A percentile compares a stretch with the other conserved stretches of the same genome.
Evolutionary conservation across 768 basidiomycete genomes (phyloP).

Genomic region (Pleurotus eryngii): DNA sequence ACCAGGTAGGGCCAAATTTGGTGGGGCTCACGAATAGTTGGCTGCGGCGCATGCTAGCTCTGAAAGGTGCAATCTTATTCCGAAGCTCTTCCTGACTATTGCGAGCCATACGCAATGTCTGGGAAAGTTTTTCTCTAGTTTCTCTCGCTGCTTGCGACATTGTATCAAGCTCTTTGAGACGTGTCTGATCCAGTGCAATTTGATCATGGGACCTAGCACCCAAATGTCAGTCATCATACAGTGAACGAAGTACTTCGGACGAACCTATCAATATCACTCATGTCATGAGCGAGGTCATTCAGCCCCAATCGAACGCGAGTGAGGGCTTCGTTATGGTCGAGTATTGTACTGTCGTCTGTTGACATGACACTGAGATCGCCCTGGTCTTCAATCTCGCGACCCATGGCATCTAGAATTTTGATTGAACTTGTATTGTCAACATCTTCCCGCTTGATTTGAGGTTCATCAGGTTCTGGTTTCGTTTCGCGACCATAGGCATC

Average conservation of each 20-base stretch:
- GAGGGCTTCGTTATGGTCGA: conserved; percentile 50
- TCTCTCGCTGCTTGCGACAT: conserved; percentile 50
- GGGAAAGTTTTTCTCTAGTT: conserved; percentile 41
- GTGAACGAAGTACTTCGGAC: neutral
- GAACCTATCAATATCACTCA: conserved; percentile 60
- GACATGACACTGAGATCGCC: conserved; percentile 11
- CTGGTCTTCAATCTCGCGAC: conserved; percentile 28
- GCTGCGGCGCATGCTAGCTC: conserved; percentile 33
- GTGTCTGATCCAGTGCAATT: conserved; percentile 35
- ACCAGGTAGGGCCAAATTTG: neutral
- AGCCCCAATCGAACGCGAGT: conserved; percentile 56
- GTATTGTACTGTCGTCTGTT: conserved; percentile 17
- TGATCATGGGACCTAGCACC: conserved; percentile 34
- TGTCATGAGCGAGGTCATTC: conserved; percentile 48
- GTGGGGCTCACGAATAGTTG: conserved; percentile 33
- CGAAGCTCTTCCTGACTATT: conserved; percentile 30
- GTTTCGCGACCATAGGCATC: conserved; percentile 65
- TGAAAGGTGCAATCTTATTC: conserved; percentile 28
- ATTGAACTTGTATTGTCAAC: conserved; percentile 22
- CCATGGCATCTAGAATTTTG: conserved; percentile 60
- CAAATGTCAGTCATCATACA: too few species aligned
- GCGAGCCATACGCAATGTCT: conserved; percentile 37
- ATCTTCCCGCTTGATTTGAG: conserved; percentile 16
- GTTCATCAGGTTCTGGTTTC: neutral
- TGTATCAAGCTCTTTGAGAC: conserved; percentile 48